Base-by-base conservation (phyloP, 2,329 filamentous ascomycete genomes). In the Byssochlamys sp. region DNA sequence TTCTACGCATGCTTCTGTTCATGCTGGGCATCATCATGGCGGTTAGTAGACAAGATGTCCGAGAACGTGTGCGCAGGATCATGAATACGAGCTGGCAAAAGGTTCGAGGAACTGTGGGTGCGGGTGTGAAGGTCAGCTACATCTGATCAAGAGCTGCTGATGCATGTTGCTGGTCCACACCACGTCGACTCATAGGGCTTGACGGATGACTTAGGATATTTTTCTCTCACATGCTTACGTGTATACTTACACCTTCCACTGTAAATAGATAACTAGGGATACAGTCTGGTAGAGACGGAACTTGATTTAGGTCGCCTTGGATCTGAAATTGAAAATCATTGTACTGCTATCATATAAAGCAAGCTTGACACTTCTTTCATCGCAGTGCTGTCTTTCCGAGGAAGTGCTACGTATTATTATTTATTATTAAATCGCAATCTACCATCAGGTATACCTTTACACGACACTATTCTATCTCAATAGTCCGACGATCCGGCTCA, bases 101-200 rank as follows among this genome's bases (percentile, higher is more conserved):
- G 76, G 77, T 96, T 48, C 85, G 83, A 70, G 81, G 85, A 52
- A 97, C 94, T 0, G 86, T 92, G 3, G 91, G 91, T 1, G 97
- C 97, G 92, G 94, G 92, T 1, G 89, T 95, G 62, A 97, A 96
- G 77, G 91, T 97, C 67, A 95, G 89, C 71, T 97, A 97, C 76
- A 95, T 99, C 59, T 97, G 62, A 60, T 29, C 4, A 39, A 53
- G 14, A 33, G 6, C 24, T 28, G 24, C 10, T 25, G n/a, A 26
- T 35, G 33, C 39, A 45, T 45, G 39, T 45, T n/a, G n/a, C 31
- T 33, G 31, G 31, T 11, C 31, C 39, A 45, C 39, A 45, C n/a
- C n/a, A 5, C 3, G 35, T 39, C 35, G 35, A 39, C 12, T 39
- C 14, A n/a, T 39, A 19, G 7, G 14, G 14, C 19, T 45, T 4